phyloP scores from a whole-genome alignment of 176 grass and related monocot genomes.

The Eragrostis nindensis region DNA sequence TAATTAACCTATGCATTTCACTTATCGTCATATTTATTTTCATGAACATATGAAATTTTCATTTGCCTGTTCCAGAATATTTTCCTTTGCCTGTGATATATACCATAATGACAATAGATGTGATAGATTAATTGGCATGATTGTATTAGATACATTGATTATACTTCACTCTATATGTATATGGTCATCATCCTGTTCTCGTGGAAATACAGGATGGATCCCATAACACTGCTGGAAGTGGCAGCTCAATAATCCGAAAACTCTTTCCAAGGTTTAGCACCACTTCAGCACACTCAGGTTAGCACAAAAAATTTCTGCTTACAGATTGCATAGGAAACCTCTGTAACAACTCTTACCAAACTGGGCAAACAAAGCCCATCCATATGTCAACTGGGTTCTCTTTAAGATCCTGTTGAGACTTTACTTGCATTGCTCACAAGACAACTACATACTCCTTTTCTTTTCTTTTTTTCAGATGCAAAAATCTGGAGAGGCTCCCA shows the following conservation, averaged over 20 bases:
- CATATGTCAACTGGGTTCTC: too few species aligned
- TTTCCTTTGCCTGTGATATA: too few species aligned
- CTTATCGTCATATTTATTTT: too few species aligned
- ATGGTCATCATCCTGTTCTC: neutral
- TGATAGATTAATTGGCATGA: neutral
- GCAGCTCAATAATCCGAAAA: constrained; percentile 5
- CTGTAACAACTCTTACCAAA: neutral
- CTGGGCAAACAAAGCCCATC: too few species aligned
- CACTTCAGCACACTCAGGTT: constrained; percentile 14
- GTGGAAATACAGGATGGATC: constrained; percentile 12
- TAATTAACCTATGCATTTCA: too few species aligned
- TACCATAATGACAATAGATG: neutral
- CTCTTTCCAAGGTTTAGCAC: neutral
- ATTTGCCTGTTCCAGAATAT: too few species aligned
- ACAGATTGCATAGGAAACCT: neutral
- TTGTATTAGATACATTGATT: neutral
- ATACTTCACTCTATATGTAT: neutral
- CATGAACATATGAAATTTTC: too few species aligned
- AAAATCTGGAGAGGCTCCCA: too few species aligned
- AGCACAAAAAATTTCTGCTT: neutral
- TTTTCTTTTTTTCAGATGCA: too few species aligned
- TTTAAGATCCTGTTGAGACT: too few species aligned
- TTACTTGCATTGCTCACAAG: too few species aligned
- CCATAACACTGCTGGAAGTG: neutral
- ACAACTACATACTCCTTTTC: too few species aligned